A percentile compares a stretch with the other conserved stretches of the same genome.
Conservation (phyloP, 176 grass and related monocot species). For the Olyra latifolia region DNA sequence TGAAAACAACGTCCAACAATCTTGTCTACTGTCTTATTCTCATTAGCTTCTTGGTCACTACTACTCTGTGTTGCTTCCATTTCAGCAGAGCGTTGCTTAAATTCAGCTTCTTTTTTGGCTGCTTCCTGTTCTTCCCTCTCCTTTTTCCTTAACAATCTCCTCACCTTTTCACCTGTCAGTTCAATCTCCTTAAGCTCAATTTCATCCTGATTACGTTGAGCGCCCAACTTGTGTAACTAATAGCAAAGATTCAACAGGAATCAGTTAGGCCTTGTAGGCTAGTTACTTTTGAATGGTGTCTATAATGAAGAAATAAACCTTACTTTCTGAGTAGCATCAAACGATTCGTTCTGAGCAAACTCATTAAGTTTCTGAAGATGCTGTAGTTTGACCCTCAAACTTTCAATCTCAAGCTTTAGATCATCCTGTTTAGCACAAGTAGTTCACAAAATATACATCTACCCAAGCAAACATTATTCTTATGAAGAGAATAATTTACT, state of each 20-base stretch:
- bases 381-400: constrained; percentile 45
- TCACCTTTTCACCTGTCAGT: constrained; percentile 34
- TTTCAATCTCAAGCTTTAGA: constrained; percentile 59
- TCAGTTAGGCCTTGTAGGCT: background rate
- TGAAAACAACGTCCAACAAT: background rate
- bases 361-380: constrained; percentile 49
- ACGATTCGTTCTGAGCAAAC: constrained; percentile 36
- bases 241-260: constrained; percentile 17
- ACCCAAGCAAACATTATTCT: background rate
- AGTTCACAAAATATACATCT: background rate
- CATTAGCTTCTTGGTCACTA: constrained; percentile 21
- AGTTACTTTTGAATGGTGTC: background rate
- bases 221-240: constrained; percentile 27
- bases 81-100: constrained; percentile 8
- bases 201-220: constrained; percentile 38
- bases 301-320: constrained; percentile 4
- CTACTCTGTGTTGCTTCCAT: constrained; percentile 8
- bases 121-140: constrained; percentile 37
- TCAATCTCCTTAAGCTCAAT: constrained; percentile 49
- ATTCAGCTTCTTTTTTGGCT: constrained; percentile 21
- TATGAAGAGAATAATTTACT: background rate
- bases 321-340: constrained; percentile 48
- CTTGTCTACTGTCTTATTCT: constrained; percentile 29
- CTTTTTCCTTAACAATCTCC: constrained; percentile 34
- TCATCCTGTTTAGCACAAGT: constrained; percentile 43